Base-by-base conservation (phyloP, 352 stramenopile genomes). In the Halophytophthora polymorphica region DNA sequence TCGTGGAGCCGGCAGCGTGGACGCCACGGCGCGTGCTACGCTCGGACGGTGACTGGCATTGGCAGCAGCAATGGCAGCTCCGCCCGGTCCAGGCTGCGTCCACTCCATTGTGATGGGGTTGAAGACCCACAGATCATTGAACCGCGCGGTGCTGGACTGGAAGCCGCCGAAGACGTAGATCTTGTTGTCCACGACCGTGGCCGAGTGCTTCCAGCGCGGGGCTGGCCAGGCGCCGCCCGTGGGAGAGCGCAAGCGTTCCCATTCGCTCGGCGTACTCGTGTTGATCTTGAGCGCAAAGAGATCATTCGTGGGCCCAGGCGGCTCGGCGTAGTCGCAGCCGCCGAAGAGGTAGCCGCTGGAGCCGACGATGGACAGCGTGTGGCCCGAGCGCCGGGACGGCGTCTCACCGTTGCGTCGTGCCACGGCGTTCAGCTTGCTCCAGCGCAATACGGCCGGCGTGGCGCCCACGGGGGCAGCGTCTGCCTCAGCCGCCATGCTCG, bases 81-180 rank as follows among this genome's bases (percentile, higher is more conserved):
- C 11, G 0, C 28, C 14, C 1, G 19, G 35, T 10, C 61, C 67
- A 17, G 60, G 45, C 50, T 96, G 88, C 5, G 61, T 77, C 95
- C 96, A 99, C 44, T 89, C 83, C 61, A 98, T 84, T 18, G 74
- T 97, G 60, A 92, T 90, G 11, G 93, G 90, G 46, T 98, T 96
- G 57, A 98, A 97, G 39, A 98, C 63, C 94, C 96, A 99, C n/a
- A 98, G 48, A 62, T 99, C 96, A 47, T 98, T 98, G 42, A 98
- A 97, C 8, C 93, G 77, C 42, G 70, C 70, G 2, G 75, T 77
- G 52, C 76, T 88, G 54, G 67, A 96, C 49, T 92, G 82, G 62
- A 98, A 98, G 7, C 96, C 96, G 7, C 96, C 96, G 66, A 99
- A 98, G 13, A 98, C 61, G 34, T 97, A 78, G 39, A 98, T 93